Percentiles rank a stretch among this genome's conserved stretches.
Evolutionary conservation across 345 rosid species (phyloP).

Genomic region (Reutealis trisperma): DNA sequence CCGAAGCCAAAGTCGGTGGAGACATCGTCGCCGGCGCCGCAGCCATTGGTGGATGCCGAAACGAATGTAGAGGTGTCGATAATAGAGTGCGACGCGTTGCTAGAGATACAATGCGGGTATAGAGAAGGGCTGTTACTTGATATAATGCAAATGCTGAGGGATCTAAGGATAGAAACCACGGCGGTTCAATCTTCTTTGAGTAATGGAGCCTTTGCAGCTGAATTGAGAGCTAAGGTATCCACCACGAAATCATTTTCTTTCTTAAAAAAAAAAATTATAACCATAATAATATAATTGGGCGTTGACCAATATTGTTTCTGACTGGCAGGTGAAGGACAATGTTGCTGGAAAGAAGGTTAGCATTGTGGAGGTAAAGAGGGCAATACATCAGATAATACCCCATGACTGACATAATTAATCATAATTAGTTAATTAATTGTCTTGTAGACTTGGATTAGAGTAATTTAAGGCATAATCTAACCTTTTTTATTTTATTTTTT

Average conservation of each 20-base stretch:
- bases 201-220: conserved; percentile 58
- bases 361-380: conserved; percentile 87
- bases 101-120: conserved; percentile 75
- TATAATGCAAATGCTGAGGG: conserved; percentile 73
- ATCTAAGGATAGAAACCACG: conserved; percentile 67
- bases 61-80: conserved; percentile 83
- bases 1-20: conserved; percentile 51
- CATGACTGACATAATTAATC: background rate
- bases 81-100: conserved; percentile 76
- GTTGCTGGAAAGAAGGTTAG: conserved; percentile 65
- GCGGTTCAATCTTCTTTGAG: conserved; percentile 63
- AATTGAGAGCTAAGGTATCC: conserved; percentile 84
- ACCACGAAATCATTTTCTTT: background rate
- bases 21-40: conserved; percentile 12
- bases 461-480: too few relatives aligned
- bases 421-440: too few relatives aligned
- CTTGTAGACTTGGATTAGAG: background rate
- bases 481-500: too few relatives aligned
- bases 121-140: conserved; percentile 81
- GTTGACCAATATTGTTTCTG: background rate
- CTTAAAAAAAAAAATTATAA: background rate
- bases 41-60: conserved; percentile 4
- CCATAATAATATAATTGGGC: background rate
- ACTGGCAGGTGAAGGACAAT: conserved; percentile 65
- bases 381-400: conserved; percentile 65